Conservation (phyloP, 2,329 filamentous ascomycete species). For the Biscogniauxia mediterranea region DNA sequence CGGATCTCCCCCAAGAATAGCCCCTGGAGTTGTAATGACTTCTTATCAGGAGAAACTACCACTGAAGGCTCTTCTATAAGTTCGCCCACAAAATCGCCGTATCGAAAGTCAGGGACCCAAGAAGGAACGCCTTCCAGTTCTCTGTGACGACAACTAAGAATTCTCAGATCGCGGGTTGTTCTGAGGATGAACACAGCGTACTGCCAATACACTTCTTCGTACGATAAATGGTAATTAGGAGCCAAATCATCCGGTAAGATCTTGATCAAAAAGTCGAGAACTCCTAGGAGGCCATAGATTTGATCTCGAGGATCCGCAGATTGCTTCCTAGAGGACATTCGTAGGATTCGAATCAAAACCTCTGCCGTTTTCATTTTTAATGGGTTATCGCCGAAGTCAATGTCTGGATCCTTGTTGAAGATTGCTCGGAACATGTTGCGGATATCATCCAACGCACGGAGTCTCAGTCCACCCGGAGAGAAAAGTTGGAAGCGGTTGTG, state of each 20-base stretch:
- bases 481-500: too few relatives aligned
- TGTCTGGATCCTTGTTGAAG: neutral
- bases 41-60: conserved; percentile 14
- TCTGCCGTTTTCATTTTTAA: conserved; percentile 2
- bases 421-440: neutral
- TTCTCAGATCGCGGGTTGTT: conserved; percentile 6
- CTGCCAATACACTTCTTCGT: conserved; percentile 18
- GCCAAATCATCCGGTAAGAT: conserved; percentile 14
- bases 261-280: conserved; percentile 4
- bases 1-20: too few relatives aligned
- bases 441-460: too few relatives aligned
- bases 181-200: conserved; percentile 15
- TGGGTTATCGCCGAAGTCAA: neutral
- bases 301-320: conserved; percentile 13
- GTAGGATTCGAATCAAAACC: neutral
- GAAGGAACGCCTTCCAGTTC: conserved; percentile 15
- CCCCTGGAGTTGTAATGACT: conserved; percentile 14
- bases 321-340: neutral
- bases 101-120: conserved; percentile 24
- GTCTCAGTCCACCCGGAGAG: too few relatives aligned
- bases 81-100: too few relatives aligned
- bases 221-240: conserved; percentile 18
- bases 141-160: conserved; percentile 6
- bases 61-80: neutral
- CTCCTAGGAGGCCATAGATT: conserved; percentile 14